Evolutionary conservation across 2,329 filamentous ascomycete genomes (phyloP), one percentile per base, ranked within the genome.

Genomic region (Sporothrix mexicana): DNA sequence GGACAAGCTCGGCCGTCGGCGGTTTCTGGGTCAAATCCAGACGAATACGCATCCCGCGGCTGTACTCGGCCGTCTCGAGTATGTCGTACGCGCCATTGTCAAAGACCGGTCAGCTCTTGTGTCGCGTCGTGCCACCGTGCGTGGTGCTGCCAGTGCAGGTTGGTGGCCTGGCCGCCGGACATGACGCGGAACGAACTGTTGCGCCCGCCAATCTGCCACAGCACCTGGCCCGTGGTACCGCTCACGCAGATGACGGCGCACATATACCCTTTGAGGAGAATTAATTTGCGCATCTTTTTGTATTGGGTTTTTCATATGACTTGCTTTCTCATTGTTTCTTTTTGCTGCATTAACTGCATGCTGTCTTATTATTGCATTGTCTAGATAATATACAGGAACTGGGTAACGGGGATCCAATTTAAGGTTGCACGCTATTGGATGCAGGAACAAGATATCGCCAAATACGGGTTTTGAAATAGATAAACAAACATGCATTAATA

Each of bases 151-250:
- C 70, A 66, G 70, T 71, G 61, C 17, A 45, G 10, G 49, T 67
- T 71, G 49, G 70, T 67, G n/a, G 70, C 70, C 47, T 57, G 17
- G 59, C 70, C 70, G 36, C 8, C 61, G 1, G 70, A 71, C n/a
- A 66, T n/a, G 61, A 80, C 80, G 55, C 79, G 78, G 72, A 87
- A 87, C 71, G 83, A 80, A 49, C 84, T 87, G 67, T 80, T 77
- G 66, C 82, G 80, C 23, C 88, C 87, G 17, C 86, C 85, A 7
- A 89, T 80, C 49, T 83, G 84, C 88, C 87, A 89, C 43, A 87
- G 78, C 20, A 88, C 80, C 30, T 79, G 79, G 45, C 87, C 86
- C 23, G 70, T 71, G 8, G 83, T 83, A 10, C 80, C 80, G 73
- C 84, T 83, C 76, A 90, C 83, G 69, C 83, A 83, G 45, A 81